Percentiles rank a stretch among this genome's conserved stretches.
These are phyloP conservation scores for Teunomyces stri DNA, from an alignment of 805 yeast genomes.

Conservation along the genomic window DNA sequence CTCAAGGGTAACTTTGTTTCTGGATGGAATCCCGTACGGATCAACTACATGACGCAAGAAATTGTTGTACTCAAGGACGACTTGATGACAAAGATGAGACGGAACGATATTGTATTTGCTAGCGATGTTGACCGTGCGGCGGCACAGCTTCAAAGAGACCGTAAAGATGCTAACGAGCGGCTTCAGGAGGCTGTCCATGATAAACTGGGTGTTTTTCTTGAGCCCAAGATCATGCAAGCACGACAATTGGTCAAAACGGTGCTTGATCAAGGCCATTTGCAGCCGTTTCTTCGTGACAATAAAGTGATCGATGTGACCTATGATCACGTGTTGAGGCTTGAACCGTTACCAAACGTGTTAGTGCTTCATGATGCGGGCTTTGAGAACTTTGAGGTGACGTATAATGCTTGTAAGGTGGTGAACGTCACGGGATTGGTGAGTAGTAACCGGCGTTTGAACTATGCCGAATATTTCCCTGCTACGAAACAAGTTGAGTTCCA, in stretches of 20 bases:
- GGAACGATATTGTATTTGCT: constrained; percentile 63
- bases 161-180: constrained; percentile 17
- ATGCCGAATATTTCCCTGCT: constrained; percentile 71
- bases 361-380: constrained; percentile 70
- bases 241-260: constrained; percentile 75
- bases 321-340: constrained; percentile 65
- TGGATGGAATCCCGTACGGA: constrained; percentile 74
- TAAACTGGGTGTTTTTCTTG: constrained; percentile 21
- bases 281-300: constrained; percentile 66
- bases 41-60: constrained; percentile 82
- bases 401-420: constrained; percentile 76
- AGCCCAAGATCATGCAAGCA: constrained; percentile 55
- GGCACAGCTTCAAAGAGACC: constrained; percentile 17
- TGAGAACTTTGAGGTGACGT: constrained; percentile 69
- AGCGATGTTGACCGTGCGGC: constrained; percentile 30
- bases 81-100: constrained; percentile 62
- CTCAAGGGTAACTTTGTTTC: constrained; percentile 30
- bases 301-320: constrained; percentile 69
- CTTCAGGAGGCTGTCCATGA: constrained; percentile 20
- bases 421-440: constrained; percentile 48
- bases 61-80: constrained; percentile 74
- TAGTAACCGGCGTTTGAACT: constrained; percentile 47
- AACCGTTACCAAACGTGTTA: constrained; percentile 70
- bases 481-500: constrained; percentile 49
- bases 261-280: constrained; percentile 81